Evolutionary conservation across 75 land plant genomes (phyloP), one percentile per base, ranked within the genome.

Genomic region (Larix kaempferi): DNA sequence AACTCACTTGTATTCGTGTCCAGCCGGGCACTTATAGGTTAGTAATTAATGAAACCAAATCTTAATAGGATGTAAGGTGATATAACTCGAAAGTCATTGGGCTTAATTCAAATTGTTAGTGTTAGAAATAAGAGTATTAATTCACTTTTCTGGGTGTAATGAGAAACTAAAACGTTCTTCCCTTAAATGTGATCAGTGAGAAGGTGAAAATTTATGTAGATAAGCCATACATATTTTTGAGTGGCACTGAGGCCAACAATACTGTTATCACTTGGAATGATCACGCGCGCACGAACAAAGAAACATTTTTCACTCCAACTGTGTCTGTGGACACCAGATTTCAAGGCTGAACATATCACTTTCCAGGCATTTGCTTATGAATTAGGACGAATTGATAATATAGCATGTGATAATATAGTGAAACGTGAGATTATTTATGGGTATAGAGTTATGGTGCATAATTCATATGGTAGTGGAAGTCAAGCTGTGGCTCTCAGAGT

Each of bases 281-380:
- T 64, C 77, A 81, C 1, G 84, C 81, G 6, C 69, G 76, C 0
- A 8, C 64, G 3, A 65, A 4, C 0, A 80, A 64, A 5, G 78
- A 71, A 58, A 83, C 88, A 23, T 86, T 79, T 52, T 54, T 56
- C 5, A 75, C 76, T 81, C 54, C 54, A 39, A 80, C 88, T 44
- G 71, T 86, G 23, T 82, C 84, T 17, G 79, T 86, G 37, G 71
- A 77, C 65, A 79, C 79, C 82, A 8, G 66, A 77, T 35, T 86
- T 86, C 78, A 84, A 81, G 23, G 88, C 88, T 60, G 64, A 78
- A 35, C 60, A 78, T 52, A 80, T 86, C 14, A 85, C 82, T 27
- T 86, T 86, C 56, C 76, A 86, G 87, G 88, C 84, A 6, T 25
- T 23, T 49, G 54, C 2, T 49, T 49, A 49, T 49, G 11, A 49